Conservation (phyloP, 192 early-diverging fungal genomes). For the Coemansia sp. region DNA sequence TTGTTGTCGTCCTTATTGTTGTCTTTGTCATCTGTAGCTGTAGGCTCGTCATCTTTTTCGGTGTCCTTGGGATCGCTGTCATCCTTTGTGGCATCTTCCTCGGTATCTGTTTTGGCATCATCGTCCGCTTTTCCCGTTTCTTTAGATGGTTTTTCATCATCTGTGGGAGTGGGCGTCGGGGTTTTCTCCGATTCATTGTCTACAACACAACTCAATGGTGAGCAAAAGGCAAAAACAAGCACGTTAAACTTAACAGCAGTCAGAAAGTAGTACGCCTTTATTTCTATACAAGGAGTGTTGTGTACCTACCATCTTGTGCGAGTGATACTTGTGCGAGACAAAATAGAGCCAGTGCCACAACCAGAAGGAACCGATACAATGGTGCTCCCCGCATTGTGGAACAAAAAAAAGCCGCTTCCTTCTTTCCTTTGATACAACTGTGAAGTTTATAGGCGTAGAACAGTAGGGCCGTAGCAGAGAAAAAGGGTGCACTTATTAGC, state of each 20-base stretch:
- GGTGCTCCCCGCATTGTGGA: conserved; percentile 27
- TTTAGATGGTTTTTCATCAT: background rate
- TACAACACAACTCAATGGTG: background rate
- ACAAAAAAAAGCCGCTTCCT: background rate
- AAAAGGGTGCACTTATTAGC: background rate
- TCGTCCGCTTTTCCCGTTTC: background rate
- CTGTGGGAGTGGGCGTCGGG: background rate
- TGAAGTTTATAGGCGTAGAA: background rate
- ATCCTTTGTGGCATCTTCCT: background rate
- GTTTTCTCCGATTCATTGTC: background rate
- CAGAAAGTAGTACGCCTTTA: background rate
- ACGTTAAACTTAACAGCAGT: background rate
- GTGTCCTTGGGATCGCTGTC: conserved; percentile 7
- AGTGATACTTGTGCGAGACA: conserved; percentile 24
- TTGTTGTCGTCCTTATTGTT: conserved; percentile 2
- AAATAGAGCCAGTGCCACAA: conserved; percentile 31
- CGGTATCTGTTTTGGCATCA: conserved; percentile 2
- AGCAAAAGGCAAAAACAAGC: background rate
- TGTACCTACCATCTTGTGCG: conserved; percentile 34
- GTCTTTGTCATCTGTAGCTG: background rate
- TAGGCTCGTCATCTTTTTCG: background rate
- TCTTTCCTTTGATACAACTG: background rate
- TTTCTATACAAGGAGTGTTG: background rate
- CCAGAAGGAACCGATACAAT: conserved; percentile 26
- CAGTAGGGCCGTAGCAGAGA: background rate